Conservation (phyloP, 2,329 filamentous ascomycete genomes). For the Alternaria novae-zelandiae region DNA sequence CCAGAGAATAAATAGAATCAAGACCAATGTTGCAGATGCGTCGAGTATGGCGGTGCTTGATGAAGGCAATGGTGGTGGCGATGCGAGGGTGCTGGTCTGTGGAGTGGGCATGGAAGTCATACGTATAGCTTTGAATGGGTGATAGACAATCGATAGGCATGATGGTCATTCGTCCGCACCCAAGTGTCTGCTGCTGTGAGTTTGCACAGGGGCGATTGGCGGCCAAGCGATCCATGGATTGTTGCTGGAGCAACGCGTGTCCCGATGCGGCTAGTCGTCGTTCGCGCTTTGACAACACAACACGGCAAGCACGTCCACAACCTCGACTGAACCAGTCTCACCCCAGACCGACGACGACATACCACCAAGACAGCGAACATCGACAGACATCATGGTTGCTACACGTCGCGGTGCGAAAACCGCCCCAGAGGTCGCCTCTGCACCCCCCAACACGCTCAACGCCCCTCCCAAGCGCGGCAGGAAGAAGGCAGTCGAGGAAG, state of each 20-base stretch:
- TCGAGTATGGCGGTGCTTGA: constrained; percentile 57
- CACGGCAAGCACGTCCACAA: constrained; percentile 21
- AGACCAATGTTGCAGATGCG: constrained; percentile 62
- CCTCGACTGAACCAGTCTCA: constrained; percentile 17
- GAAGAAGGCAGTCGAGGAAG: constrained; percentile 35
- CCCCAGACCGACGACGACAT: constrained; percentile 10
- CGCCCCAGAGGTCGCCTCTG: constrained; percentile 29
- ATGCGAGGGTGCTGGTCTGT: constrained; percentile 35
- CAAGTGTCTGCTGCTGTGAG: not conserved
- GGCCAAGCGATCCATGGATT: not conserved
- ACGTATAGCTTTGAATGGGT: constrained; percentile 16
- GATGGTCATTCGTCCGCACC: not conserved
- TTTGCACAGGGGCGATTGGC: not conserved
- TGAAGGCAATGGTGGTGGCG: not conserved
- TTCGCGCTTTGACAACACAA: constrained; percentile 35
- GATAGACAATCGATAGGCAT: not conserved
- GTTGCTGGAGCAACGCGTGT: constrained; percentile 24
- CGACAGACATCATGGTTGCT: constrained; percentile 36
- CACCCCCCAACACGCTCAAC: constrained; percentile 34
- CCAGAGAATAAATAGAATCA: constrained; percentile 38
- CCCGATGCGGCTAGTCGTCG: constrained; percentile 12
- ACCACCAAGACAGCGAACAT: constrained; percentile 21
- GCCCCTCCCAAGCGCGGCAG: constrained; percentile 43
- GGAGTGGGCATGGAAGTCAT: constrained; percentile 47
- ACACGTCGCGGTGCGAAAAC: constrained; percentile 40